These are phyloP conservation scores for Linum lewisii DNA, from an alignment of 345 rosid genomes.

Conservation along the genomic window DNA sequence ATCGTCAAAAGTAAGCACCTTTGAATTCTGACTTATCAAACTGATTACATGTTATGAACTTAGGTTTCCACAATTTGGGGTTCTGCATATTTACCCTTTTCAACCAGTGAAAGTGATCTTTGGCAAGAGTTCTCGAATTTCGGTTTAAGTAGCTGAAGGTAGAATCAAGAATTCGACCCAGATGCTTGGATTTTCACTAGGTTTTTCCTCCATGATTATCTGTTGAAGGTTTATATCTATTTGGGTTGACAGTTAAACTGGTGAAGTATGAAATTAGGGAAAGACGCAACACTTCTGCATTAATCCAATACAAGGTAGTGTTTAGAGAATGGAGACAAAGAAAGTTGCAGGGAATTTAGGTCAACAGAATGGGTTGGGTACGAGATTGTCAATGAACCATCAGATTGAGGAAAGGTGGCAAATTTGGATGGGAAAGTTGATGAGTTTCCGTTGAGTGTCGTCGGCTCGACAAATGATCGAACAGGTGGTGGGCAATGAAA, in stretches of 20 bases:
- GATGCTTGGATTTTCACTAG: background rate
- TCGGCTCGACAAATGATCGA: too few relatives aligned
- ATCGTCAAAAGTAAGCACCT: constrained; percentile 54
- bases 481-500: too few relatives aligned
- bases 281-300: constrained; percentile 59
- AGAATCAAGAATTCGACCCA: background rate
- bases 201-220: too few relatives aligned
- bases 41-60: background rate
- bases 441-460: too few relatives aligned
- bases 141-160: constrained; percentile 85
- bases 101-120: constrained; percentile 44
- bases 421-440: too few relatives aligned
- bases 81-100: constrained; percentile 57
- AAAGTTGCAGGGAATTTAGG: too few relatives aligned
- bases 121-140: constrained; percentile 58
- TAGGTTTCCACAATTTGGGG: background rate
- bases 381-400: too few relatives aligned
- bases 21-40: background rate
- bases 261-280: constrained; percentile 41
- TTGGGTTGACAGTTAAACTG: constrained; percentile 47
- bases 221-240: background rate
- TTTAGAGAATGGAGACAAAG: too few relatives aligned
- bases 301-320: constrained; percentile 65
- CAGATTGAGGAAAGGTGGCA: too few relatives aligned
- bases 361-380: too few relatives aligned